phyloP scores from a whole-genome alignment of 352 stramenopile genomes.

The Globisporangium rhizosaccharum region DNA sequence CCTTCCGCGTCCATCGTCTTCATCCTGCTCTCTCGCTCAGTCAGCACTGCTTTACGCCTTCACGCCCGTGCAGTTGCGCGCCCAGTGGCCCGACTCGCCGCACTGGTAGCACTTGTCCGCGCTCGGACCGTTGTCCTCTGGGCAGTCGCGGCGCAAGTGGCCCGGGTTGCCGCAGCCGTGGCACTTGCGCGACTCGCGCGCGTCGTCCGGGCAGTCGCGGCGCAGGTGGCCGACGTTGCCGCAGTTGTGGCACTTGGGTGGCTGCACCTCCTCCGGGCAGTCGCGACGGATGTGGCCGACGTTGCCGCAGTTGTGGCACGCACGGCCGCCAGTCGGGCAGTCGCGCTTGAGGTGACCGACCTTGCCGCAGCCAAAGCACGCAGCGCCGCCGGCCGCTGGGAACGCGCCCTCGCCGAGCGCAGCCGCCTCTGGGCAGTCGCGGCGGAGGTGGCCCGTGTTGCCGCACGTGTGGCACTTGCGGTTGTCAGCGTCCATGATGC shows the following conservation, averaged over 20 bases:
- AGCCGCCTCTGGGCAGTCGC: conserved; percentile 64
- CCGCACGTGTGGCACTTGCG: conserved; percentile 84
- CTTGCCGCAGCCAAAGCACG: conserved; percentile 80
- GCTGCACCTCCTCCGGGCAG: conserved; percentile 67
- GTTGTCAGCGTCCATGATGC: conserved; percentile 13
- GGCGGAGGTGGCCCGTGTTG: conserved; percentile 63
- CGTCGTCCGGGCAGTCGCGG: conserved; percentile 64
- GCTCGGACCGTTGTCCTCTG: conserved; percentile 59
- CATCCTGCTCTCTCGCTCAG: conserved; percentile 24
- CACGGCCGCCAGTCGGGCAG: conserved; percentile 57
- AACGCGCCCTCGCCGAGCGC: conserved; percentile 30
- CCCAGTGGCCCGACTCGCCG: conserved; percentile 71
- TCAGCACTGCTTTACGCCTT: conserved; percentile 35
- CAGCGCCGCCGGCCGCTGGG: conserved; percentile 23
- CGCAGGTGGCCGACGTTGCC: conserved; percentile 62
- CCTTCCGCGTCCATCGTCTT: conserved; percentile 28
- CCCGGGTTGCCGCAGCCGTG: conserved; percentile 65
- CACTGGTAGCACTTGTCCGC: conserved; percentile 85
- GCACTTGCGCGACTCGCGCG: conserved; percentile 68
- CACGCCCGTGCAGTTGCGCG: conserved; percentile 63
- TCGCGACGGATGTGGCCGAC: conserved; percentile 73
- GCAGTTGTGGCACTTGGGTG: conserved; percentile 81
- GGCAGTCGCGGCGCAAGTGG: conserved; percentile 76
- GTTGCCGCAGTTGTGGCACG: conserved; percentile 84
- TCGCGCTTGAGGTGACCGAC: conserved; percentile 77